Conservation (phyloP, 2,329 filamentous ascomycete species). For the Gnomoniopsis smithogilvyi region DNA sequence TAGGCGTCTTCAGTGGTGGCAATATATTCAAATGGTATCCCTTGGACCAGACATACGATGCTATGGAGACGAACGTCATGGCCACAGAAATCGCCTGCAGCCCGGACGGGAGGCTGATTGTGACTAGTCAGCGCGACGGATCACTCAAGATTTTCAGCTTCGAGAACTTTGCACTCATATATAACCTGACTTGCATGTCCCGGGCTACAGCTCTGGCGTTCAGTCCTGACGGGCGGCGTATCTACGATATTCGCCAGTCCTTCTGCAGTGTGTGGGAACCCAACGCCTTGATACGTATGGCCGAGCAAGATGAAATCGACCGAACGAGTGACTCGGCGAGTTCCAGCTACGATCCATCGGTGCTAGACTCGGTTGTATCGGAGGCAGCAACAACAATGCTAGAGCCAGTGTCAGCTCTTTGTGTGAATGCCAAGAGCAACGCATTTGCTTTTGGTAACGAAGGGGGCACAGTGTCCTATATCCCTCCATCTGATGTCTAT, state of each 20-base stretch:
- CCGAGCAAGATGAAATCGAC: neutral
- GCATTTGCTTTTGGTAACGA: neutral
- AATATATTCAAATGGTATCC: neutral
- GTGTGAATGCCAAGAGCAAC: neutral
- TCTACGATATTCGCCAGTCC: slow-evolving; percentile 21
- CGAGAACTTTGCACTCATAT: slow-evolving; percentile 21
- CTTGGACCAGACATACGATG: neutral
- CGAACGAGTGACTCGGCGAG: neutral
- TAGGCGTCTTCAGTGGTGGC: neutral
- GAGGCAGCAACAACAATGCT: neutral
- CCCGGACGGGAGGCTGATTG: neutral
- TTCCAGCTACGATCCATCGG: neutral
- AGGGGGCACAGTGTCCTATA: neutral
- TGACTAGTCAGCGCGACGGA: neutral
- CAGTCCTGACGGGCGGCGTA: slow-evolving; percentile 20
- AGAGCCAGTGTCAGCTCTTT: neutral
- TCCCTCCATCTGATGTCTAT: neutral
- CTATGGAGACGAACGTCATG: neutral
- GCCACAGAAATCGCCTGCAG: neutral
- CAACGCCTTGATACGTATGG: slow-evolving; percentile 14
- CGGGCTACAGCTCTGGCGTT: slow-evolving; percentile 17
- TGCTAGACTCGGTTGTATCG: neutral
- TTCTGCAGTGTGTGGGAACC: slow-evolving; percentile 26
- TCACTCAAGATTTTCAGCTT: neutral
- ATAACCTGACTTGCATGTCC: slow-evolving; percentile 20